These are phyloP conservation scores for Cladosporium cucumerinum DNA, from an alignment of 2,329 filamentous ascomycete genomes.

Conservation along the genomic window DNA sequence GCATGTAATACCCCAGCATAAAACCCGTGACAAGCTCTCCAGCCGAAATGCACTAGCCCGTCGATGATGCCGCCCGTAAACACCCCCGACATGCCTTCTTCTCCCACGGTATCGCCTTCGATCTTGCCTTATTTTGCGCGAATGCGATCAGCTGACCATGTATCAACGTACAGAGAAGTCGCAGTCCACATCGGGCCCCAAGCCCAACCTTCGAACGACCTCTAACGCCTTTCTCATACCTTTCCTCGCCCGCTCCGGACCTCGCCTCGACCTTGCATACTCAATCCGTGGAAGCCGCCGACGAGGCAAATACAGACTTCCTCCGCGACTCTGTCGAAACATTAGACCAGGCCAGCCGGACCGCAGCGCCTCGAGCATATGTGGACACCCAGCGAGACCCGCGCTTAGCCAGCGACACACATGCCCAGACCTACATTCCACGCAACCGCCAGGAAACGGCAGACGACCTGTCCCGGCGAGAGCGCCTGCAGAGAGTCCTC, in stretches of 20 bases:
- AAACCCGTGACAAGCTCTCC: background rate
- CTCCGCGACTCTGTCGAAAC: slow-evolving; percentile 44
- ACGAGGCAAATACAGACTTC: slow-evolving; percentile 51
- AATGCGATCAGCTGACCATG: background rate
- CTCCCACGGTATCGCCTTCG: slow-evolving; percentile 9
- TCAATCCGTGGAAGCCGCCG: slow-evolving; percentile 32
- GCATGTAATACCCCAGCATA: background rate
- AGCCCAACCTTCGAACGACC: background rate
- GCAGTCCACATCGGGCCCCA: background rate
- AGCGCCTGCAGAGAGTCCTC: slow-evolving; percentile 46
- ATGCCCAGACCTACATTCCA: slow-evolving; percentile 9
- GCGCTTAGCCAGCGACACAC: slow-evolving; percentile 12
- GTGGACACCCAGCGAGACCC: slow-evolving; percentile 26
- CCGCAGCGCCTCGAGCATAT: slow-evolving; percentile 15
- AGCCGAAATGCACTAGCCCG: slow-evolving; percentile 3
- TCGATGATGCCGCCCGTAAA: slow-evolving; percentile 7
- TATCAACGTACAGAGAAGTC: background rate
- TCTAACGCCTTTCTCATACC: slow-evolving; percentile 39
- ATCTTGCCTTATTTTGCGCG: background rate
- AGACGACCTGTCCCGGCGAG: slow-evolving; percentile 40
- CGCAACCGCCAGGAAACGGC: slow-evolving; percentile 21
- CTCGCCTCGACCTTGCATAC: slow-evolving; percentile 50
- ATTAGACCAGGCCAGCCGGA: slow-evolving; percentile 19
- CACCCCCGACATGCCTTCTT: slow-evolving; percentile 14
- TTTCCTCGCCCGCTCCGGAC: slow-evolving; percentile 50